Evolutionary conservation across 169 alveolate species (phyloP), one percentile per base, ranked within the genome.

Genomic region (Plasmodium knowlesi): DNA sequence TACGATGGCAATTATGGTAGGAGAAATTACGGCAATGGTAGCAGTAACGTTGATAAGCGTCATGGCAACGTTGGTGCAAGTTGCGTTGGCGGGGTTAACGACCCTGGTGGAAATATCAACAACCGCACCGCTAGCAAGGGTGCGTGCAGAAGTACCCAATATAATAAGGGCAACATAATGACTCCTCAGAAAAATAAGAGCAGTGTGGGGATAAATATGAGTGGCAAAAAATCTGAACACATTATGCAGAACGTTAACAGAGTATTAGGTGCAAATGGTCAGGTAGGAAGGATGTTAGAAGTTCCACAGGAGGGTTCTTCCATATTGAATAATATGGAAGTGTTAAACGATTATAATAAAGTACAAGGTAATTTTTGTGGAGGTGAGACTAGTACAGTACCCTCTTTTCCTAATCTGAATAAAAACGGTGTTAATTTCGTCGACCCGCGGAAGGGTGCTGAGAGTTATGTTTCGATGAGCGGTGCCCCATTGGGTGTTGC

Each of bases 381-480:
- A 46, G 73, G 37, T 12, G 61, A 4, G 28, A n/a, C 76, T 16
- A 81, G 54, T 46, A 84, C 93, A 84, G 12, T 28, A 37, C 28
- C 78, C 39, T 32, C 39, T 43, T 41, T 72, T 43, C 5, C 61
- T 6, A 41, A 61, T 50, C 19, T 34, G 39, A 71, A 84, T 72
- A 70, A 41, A 57, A 84, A 71, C 54, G 76, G 76, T 57, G 25
- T 46, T 16, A 84, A 84, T 22, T 57, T 30, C 73, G 39, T 41
- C 53, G 84, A 84, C 53, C 54, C 50, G 37, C 54, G 78, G 43
- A 84, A 84, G 10, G 84, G 78, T 25, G 84, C 9, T 6, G 79
- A 84, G 39, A 12, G 53, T 84, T 84, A 39, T 46, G n/a, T 72
- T 28, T n/a, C 61, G 61, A 4, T 50, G 61, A 50, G 61, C 61